phyloP scores from a whole-genome alignment of 2,329 filamentous ascomycete species.

The Aspergillus sp. region DNA sequence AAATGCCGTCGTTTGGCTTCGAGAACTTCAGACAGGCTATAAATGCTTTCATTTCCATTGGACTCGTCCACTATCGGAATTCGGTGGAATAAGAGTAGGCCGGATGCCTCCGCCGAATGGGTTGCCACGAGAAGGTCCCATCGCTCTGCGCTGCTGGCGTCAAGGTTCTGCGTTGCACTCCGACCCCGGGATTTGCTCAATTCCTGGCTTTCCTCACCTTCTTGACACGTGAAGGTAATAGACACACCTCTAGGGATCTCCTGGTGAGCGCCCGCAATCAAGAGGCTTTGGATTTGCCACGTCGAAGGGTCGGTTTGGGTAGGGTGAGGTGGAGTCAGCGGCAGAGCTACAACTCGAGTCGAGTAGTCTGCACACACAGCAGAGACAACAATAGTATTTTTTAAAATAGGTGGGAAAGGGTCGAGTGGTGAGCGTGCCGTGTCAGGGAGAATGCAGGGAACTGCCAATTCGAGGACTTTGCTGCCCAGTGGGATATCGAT shows the following conservation, averaged over 20 bases:
- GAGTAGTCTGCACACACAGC: constrained; percentile 54
- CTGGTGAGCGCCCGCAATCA: constrained; percentile 46
- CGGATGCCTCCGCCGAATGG: constrained; percentile 41
- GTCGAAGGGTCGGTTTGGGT: constrained; percentile 28
- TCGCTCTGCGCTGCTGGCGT: constrained; percentile 12
- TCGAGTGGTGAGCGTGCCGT: constrained; percentile 34
- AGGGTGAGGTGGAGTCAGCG: constrained; percentile 49
- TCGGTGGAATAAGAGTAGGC: constrained; percentile 41
- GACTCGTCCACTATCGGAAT: constrained; percentile 31
- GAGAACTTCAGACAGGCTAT: constrained; percentile 31
- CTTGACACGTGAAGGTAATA: constrained; percentile 49
- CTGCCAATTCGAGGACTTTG: constrained; percentile 49
- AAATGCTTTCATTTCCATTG: constrained; percentile 10
- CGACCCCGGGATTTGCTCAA: constrained; percentile 26
- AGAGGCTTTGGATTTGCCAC: constrained; percentile 44
- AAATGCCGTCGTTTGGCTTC: constrained; percentile 45
- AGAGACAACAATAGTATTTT: constrained; percentile 48
- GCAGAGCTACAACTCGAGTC: constrained; percentile 51
- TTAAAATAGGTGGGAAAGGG: constrained; percentile 44
- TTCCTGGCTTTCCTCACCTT: constrained; percentile 23
- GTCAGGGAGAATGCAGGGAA: constrained; percentile 42
- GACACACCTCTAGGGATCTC: constrained; percentile 48
- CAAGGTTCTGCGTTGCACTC: constrained; percentile 11
- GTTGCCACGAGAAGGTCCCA: constrained; percentile 46
- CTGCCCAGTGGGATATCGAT: constrained; percentile 52